These are phyloP conservation scores for Davidsoniella australis DNA, from an alignment of 2,329 filamentous ascomycete genomes.

Conservation along the genomic window DNA sequence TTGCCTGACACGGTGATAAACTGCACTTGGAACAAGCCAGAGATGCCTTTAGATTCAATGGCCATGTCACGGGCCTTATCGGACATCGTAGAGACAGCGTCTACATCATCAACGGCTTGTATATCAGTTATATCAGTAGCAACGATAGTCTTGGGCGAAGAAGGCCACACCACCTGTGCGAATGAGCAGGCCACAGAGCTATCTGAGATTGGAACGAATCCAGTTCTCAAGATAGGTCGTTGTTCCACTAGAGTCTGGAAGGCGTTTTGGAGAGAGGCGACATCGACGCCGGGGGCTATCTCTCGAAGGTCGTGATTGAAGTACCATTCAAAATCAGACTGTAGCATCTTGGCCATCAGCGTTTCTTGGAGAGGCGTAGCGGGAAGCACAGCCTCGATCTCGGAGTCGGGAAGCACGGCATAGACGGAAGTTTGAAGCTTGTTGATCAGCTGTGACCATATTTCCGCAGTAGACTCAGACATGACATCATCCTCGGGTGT, in stretches of 20 bases:
- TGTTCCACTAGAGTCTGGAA: slow-evolving; percentile 41
- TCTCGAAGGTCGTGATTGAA: slow-evolving; percentile 71
- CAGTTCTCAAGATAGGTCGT: slow-evolving; percentile 59
- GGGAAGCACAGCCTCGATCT: slow-evolving; percentile 47
- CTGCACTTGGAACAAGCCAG: slow-evolving; percentile 31
- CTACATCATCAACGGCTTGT: not conserved
- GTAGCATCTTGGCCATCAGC: slow-evolving; percentile 67
- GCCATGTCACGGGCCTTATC: slow-evolving; percentile 24
- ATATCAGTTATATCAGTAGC: too few species aligned
- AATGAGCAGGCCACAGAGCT: slow-evolving; percentile 33
- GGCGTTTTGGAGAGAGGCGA: slow-evolving; percentile 38
- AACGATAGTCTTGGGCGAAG: not conserved
- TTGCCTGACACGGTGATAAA: slow-evolving; percentile 21
- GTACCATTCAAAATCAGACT: slow-evolving; percentile 57
- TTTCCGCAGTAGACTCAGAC: not conserved
- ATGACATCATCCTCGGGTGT: slow-evolving; percentile 14
- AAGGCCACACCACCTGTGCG: slow-evolving; percentile 29
- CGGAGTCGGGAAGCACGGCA: slow-evolving; percentile 15
- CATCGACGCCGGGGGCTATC: slow-evolving; percentile 36
- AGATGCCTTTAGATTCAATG: slow-evolving; percentile 19
- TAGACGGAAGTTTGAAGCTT: not conserved
- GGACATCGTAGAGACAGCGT: slow-evolving; percentile 18
- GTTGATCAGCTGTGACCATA: not conserved
- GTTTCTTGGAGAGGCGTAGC: slow-evolving; percentile 73
- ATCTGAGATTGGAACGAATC: slow-evolving; percentile 50